These are phyloP conservation scores for Brassica balearica DNA, from an alignment of 441 rosid species.

Conservation along the genomic window DNA sequence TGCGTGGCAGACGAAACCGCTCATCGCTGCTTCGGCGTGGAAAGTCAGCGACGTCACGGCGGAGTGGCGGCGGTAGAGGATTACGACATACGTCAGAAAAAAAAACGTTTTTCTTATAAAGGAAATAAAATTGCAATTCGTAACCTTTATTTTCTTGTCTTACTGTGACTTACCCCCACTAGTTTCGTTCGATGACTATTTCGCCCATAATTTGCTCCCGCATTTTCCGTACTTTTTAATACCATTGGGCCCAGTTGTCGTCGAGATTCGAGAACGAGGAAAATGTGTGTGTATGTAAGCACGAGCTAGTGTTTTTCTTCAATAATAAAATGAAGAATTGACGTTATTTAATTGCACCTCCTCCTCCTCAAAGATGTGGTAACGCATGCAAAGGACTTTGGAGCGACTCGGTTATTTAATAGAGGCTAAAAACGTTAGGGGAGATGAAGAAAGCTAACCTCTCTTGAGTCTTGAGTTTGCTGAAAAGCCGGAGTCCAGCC, in stretches of 20 bases:
- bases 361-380: not conserved
- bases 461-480: slow-evolving; percentile 10
- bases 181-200: slow-evolving; percentile 29
- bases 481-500: slow-evolving; percentile 33
- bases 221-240: not conserved
- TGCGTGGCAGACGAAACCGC: slow-evolving; percentile 71
- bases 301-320: not conserved
- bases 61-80: slow-evolving; percentile 24
- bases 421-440: not conserved
- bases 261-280: slow-evolving; percentile 26
- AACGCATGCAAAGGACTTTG: slow-evolving; percentile 12
- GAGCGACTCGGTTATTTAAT: slow-evolving; percentile 18
- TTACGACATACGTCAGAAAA: slow-evolving; percentile 5
- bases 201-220: not conserved
- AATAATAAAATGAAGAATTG: slow-evolving; percentile 9
- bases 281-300: slow-evolving; percentile 32
- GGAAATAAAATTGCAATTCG: slow-evolving; percentile 24
- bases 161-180: slow-evolving; percentile 11
- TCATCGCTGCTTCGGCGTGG: slow-evolving; percentile 71
- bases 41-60: slow-evolving; percentile 37
- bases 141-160: slow-evolving; percentile 20
- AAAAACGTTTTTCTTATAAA: not conserved
- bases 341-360: not conserved
- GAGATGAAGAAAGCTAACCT: not conserved
- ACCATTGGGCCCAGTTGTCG: slow-evolving; percentile 10